phyloP scores from a whole-genome alignment of 352 stramenopile genomes.

The Hyaloperonospora brassicae region DNA sequence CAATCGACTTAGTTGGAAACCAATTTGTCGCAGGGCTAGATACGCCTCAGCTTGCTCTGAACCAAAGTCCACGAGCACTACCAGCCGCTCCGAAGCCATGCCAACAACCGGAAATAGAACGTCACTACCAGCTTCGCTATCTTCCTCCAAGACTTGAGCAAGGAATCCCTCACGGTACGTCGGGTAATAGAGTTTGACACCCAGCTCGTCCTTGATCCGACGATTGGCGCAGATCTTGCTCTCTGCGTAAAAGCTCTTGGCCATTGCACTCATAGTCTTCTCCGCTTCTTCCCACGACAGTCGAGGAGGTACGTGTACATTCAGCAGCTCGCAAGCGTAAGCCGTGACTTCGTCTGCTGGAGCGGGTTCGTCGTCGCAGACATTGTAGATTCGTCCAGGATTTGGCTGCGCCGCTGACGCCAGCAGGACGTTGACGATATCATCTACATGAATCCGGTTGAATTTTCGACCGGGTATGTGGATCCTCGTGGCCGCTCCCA shows the following conservation, averaged over 20 bases:
- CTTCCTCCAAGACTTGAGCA: conserved; percentile 72
- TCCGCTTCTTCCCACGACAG: conserved; percentile 69
- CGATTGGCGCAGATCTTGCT: conserved; percentile 75
- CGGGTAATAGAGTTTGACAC: conserved; percentile 58
- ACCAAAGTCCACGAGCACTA: conserved; percentile 70
- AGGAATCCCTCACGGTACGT: conserved; percentile 78
- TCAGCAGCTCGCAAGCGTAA: conserved; percentile 69
- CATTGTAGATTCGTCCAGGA: conserved; percentile 77
- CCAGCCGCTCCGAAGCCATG: conserved; percentile 16
- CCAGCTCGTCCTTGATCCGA: conserved; percentile 68
- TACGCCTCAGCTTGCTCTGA: conserved; percentile 62
- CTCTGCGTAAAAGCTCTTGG: conserved; percentile 81
- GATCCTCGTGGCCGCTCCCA: conserved; percentile 53
- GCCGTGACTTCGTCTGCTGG: conserved; percentile 70
- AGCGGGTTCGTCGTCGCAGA: conserved; percentile 85
- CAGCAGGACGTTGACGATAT: conserved; percentile 79
- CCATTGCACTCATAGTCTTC: conserved; percentile 77
- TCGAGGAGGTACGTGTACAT: conserved; percentile 34
- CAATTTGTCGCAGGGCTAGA: conserved; percentile 64
- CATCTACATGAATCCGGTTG: conserved; percentile 87
- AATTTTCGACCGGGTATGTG: conserved; percentile 72
- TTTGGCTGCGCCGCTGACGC: conserved; percentile 58
- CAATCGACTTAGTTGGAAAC: conserved; percentile 54
- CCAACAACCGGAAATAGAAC: background rate
- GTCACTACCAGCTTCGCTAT: conserved; percentile 14